Evolutionary conservation across 1,284 basidiomycete species (phyloP), one percentile per base, ranked within the genome.

Genomic region (Amylostereum chailletii): DNA sequence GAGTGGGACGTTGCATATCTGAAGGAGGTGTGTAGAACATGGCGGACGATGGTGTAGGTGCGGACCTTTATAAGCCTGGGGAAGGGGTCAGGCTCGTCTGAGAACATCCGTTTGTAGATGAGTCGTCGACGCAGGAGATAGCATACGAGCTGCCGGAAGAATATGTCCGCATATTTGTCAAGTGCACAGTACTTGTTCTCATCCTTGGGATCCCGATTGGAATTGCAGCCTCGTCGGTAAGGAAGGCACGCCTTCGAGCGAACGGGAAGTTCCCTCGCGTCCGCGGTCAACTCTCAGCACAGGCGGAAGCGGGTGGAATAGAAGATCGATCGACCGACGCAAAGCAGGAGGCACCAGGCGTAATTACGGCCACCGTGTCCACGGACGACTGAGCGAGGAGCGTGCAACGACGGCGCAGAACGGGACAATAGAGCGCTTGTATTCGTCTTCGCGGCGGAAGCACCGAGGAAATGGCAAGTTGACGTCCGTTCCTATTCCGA

Each of bases 1-100:
- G 79, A 40, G 79, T 81, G 34, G 77, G 75, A 46, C 71, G 74
- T 58, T 82, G 80, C 65, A 77, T 73, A 57, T 67, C 65, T 53
- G 66, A 64, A 39, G 62, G 60, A 46, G 65, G 65, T 55, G 63
- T 62, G 61, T 68, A 65, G 58, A 69, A 71, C 65, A 70, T 69
- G 54, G 53, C 19, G 55, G 50, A 46, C 54, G 42, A 38, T 33
- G 47, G 40, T 52, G 43, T 27, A 42, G 34, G 50, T 29, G 42
- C 42, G 50, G 51, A 49, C 47, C 44, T 40, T 46, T 50, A 51
- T 56, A 51, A 56, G 42, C 45, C 26, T 38, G 39, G 47, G 41
- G 42, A 44, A 49, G 42, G 38, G 19, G 19, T 19, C 19, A 19
- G 19, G 19, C 19, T 19, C 19, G 19, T 19, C 19, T 19, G 19